phyloP scores from a whole-genome alignment of 208 protist species.

The Novymonas esmeraldas region DNA sequence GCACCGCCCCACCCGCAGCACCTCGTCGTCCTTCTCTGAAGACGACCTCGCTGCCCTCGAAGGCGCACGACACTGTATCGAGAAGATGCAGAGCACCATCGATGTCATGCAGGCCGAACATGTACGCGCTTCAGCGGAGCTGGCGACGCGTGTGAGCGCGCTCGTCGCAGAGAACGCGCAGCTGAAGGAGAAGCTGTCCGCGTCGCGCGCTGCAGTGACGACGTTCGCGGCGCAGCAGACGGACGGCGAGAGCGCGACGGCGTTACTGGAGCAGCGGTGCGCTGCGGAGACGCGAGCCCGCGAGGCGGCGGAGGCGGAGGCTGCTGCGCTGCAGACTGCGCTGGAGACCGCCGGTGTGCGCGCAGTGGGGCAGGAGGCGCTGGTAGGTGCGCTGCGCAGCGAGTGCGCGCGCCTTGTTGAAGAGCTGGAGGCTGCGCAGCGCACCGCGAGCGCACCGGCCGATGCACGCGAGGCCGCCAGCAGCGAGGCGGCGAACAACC shows the following conservation, averaged over 20 bases:
- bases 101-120: conserved; percentile 1
- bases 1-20: too few species aligned
- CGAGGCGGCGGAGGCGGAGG: conserved; percentile 6
- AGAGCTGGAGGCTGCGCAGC: conserved; percentile 29
- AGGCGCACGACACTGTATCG: conserved; percentile 12
- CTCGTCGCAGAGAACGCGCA: conserved; percentile 8
- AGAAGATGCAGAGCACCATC: conserved; percentile 18
- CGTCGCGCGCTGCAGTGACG: conserved; percentile 2
- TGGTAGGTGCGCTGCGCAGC: conserved; percentile 14
- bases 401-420: conserved; percentile 13
- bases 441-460: not conserved
- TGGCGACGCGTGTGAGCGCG: not conserved
- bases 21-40: too few species aligned
- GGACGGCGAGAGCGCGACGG: not conserved
- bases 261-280: conserved; percentile 3
- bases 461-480: conserved; percentile 3
- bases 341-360: too few species aligned
- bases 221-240: conserved; percentile 11
- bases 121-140: not conserved
- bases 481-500: too few species aligned
- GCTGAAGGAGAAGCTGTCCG: conserved; percentile 26
- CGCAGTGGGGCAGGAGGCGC: conserved; percentile 16
- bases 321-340: conserved; percentile 2
- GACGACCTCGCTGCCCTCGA: conserved; percentile 4
- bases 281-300: conserved; percentile 1